Evolutionary conservation across 164 flowering plant species (phyloP).

Genomic region (Pachysandra terminalis): DNA sequence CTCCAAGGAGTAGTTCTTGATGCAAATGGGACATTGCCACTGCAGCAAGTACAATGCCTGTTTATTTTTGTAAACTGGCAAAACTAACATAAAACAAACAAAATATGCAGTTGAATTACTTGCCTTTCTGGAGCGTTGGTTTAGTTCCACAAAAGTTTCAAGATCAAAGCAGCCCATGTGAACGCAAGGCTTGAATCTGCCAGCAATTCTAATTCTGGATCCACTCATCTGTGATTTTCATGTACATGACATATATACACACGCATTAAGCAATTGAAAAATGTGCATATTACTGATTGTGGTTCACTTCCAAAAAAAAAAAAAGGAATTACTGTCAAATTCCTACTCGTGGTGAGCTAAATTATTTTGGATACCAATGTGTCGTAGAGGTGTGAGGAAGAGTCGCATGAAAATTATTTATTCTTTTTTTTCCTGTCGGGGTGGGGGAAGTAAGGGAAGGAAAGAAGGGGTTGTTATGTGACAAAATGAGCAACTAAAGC

Average conservation of each 20-base stretch:
- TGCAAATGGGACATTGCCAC: slow-evolving; percentile 99
- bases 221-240: slow-evolving; percentile 83
- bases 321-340: too few species aligned
- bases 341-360: too few species aligned
- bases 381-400: too few species aligned
- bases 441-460: too few species aligned
- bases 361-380: too few species aligned
- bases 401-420: too few species aligned
- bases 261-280: neutral
- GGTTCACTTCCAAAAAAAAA: too few species aligned
- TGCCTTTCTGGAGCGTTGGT: slow-evolving; percentile 95
- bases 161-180: slow-evolving; percentile 99
- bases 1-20: slow-evolving; percentile 84
- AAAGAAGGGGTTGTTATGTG: too few species aligned
- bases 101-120: slow-evolving; percentile 16
- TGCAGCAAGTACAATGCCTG: slow-evolving; percentile 33
- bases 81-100: neutral
- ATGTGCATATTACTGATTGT: too few species aligned
- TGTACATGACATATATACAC: neutral
- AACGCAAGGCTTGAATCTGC: slow-evolving; percentile 87
- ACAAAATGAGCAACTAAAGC: too few species aligned
- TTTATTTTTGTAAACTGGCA: neutral
- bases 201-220: slow-evolving; percentile 89
- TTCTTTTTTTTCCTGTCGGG: too few species aligned
- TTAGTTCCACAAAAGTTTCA: slow-evolving; percentile 87